Evolutionary conservation across 2,329 filamentous ascomycete genomes (phyloP).

Genomic region (Torrubiella hemipterigena): DNA sequence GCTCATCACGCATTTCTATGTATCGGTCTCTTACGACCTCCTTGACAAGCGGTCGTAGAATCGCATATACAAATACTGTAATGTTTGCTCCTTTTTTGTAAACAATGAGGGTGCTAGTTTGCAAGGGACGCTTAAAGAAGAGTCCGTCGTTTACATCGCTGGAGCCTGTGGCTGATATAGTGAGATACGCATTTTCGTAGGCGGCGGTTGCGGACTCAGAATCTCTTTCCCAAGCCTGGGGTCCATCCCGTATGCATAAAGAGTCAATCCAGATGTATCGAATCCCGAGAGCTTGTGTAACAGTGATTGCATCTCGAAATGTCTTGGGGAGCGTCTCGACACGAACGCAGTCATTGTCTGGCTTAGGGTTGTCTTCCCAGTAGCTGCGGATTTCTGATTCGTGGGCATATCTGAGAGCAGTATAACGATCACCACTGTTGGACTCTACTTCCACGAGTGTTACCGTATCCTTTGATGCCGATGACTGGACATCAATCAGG

Average conservation of each 20-base stretch:
- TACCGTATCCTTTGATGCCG: too few relatives aligned
- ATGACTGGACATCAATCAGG: too few relatives aligned
- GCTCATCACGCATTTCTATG: constrained; percentile 1
- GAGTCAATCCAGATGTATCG: background rate
- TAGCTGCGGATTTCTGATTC: too few relatives aligned
- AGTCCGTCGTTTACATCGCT: constrained; percentile 1
- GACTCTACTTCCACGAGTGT: too few relatives aligned
- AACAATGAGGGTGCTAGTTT: background rate
- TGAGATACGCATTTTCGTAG: constrained; percentile 3
- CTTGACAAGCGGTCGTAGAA: background rate
- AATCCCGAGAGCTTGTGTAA: background rate
- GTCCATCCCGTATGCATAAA: too few relatives aligned
- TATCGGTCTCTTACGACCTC: background rate
- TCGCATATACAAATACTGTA: background rate
- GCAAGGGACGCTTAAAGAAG: background rate
- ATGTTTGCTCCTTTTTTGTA: background rate
- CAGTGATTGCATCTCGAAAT: background rate
- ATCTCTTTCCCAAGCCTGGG: constrained; percentile 1
- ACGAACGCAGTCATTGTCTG: too few relatives aligned
- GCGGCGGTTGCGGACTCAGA: background rate
- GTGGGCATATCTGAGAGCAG: too few relatives aligned
- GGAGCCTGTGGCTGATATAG: constrained; percentile 1
- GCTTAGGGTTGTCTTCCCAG: too few relatives aligned
- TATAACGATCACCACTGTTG: too few relatives aligned
- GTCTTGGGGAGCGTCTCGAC: background rate